Evolutionary conservation across 2,329 filamentous ascomycete genomes (phyloP).

Genomic region (Myriosclerotinia curreyana): DNA sequence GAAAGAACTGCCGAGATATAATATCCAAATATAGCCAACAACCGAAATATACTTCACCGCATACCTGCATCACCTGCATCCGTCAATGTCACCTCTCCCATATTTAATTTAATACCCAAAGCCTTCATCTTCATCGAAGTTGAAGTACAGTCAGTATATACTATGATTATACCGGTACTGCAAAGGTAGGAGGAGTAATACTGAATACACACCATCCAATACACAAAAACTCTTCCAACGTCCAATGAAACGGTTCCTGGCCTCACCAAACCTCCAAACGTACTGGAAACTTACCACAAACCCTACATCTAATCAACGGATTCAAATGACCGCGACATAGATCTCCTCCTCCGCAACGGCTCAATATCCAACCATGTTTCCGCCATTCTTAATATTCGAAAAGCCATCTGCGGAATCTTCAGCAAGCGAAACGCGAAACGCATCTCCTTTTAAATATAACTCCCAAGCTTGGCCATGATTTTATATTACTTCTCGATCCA

Average conservation of each 20-base stretch:
- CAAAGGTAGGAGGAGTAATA: too few species aligned
- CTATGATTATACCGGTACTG: not conserved
- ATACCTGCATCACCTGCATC: not conserved
- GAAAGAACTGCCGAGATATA: too few species aligned
- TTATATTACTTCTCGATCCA: not conserved
- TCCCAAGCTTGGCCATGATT: not conserved
- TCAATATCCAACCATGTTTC: not conserved
- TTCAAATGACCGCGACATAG: not conserved
- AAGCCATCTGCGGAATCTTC: not conserved
- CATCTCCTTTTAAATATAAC: not conserved
- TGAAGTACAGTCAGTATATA: not conserved
- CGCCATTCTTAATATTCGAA: not conserved
- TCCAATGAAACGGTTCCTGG: not conserved
- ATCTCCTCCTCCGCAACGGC: not conserved
- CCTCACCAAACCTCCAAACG: not conserved
- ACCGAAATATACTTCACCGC: too few species aligned
- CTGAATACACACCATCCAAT: not conserved
- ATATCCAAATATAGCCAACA: not conserved
- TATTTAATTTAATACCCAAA: not conserved
- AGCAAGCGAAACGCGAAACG: slow-evolving; percentile 1
- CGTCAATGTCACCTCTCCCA: not conserved
- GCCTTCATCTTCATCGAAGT: not conserved
- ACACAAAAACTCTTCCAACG: slow-evolving; percentile 3
- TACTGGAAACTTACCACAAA: not conserved
- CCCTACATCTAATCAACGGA: not conserved